These are phyloP conservation scores for Hypoxylon sp. DNA, from an alignment of 2,329 filamentous ascomycete species.

Conservation along the genomic window DNA sequence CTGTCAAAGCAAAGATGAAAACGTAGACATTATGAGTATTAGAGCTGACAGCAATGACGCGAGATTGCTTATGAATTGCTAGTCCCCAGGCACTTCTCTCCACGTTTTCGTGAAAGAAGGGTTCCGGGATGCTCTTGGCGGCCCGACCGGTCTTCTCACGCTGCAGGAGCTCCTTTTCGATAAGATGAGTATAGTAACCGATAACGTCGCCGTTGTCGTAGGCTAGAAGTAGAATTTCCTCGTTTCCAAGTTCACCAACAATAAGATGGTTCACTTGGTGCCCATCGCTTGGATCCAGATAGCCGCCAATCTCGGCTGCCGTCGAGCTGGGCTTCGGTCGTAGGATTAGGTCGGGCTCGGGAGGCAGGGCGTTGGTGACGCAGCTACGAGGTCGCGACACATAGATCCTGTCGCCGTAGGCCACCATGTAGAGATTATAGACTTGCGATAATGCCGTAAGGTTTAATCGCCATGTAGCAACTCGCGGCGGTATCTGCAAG, in stretches of 20 bases:
- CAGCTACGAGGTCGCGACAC: constrained; percentile 61
- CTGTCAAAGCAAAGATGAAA: constrained; percentile 48
- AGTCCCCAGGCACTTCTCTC: constrained; percentile 86
- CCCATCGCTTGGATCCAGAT: constrained; percentile 58
- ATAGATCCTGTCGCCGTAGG: constrained; percentile 65
- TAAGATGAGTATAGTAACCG: constrained; percentile 70
- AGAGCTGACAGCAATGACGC: constrained; percentile 84
- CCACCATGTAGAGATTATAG: constrained; percentile 70
- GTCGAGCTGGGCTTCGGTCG: constrained; percentile 53
- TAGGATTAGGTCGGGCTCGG: constrained; percentile 60
- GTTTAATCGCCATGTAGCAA: constrained; percentile 59
- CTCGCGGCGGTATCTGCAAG: constrained; percentile 37
- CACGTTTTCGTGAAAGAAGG: constrained; percentile 81
- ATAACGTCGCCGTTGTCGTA: constrained; percentile 81
- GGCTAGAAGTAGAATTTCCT: constrained; percentile 73
- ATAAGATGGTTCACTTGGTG: constrained; percentile 76
- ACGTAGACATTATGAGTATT: constrained; percentile 63
- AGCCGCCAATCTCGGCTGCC: constrained; percentile 56
- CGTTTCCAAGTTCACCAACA: constrained; percentile 71
- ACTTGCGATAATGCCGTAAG: constrained; percentile 65
- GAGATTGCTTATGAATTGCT: constrained; percentile 80
- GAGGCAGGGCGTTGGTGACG: constrained; percentile 57
- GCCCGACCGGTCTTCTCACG: constrained; percentile 38
- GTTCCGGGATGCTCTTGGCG: constrained; percentile 25
- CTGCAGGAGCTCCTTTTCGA: constrained; percentile 47